A percentile compares a stretch with the other conserved stretches of the same genome.
Conservation (phyloP, 306 rosid species). For the Crotalaria pallida region DNA sequence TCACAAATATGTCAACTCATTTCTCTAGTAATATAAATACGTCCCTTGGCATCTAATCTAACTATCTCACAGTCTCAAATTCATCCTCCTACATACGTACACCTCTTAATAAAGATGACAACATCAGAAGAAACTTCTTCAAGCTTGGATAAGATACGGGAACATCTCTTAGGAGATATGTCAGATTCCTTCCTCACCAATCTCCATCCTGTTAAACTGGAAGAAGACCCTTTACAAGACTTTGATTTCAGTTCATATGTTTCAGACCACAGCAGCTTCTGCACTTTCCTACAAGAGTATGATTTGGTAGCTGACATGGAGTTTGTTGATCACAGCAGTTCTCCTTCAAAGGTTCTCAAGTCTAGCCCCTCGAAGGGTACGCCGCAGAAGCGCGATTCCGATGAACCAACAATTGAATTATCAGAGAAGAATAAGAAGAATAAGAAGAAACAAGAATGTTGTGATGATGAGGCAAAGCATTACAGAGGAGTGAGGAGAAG, state of each 20-base stretch:
- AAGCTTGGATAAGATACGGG: conserved; percentile 48
- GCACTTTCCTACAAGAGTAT: conserved; percentile 10
- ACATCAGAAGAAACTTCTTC: conserved; percentile 40
- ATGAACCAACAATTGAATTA: background rate
- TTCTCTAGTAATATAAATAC: conserved; percentile 14
- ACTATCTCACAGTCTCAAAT: background rate
- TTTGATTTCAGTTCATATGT: conserved; percentile 33
- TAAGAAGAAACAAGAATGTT: background rate
- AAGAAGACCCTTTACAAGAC: conserved; percentile 32
- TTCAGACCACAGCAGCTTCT: conserved; percentile 1
- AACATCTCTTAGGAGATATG: conserved; percentile 55
- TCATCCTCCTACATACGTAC: background rate
- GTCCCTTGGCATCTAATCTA: background rate
- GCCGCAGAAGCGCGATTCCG: background rate
- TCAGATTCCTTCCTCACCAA: conserved; percentile 30
- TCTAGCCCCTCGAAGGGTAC: background rate
- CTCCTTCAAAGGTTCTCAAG: background rate
- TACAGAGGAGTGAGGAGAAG: conserved; percentile 81
- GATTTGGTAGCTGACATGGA: conserved; percentile 25
- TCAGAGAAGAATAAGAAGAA: background rate
- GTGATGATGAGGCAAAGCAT: conserved; percentile 21
- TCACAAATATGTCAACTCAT: no score
- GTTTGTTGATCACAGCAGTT: background rate
- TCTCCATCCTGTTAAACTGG: conserved; percentile 49
- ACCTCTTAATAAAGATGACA: conserved; percentile 23